These are phyloP conservation scores for Malassezia brasiliensis DNA, from an alignment of 1,284 basidiomycete species.

Conservation along the genomic window DNA sequence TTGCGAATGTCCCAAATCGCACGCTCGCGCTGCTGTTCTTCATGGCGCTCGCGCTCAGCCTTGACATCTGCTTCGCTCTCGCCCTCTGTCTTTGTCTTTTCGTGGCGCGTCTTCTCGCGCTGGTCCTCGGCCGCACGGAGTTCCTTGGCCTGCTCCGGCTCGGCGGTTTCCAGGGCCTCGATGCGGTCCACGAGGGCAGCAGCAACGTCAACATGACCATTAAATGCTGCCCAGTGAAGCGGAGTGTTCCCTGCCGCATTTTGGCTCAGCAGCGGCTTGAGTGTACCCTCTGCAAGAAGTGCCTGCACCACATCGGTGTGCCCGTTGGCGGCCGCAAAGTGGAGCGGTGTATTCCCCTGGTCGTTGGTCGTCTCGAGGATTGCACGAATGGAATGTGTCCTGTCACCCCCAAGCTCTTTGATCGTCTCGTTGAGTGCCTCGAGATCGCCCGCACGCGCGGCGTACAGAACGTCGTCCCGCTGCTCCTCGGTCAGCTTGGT, in stretches of 20 bases:
- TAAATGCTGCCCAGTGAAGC: conserved; percentile 46
- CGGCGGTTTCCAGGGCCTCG: conserved; percentile 23
- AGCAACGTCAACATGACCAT: conserved; percentile 37
- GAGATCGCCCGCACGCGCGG: conserved; percentile 37
- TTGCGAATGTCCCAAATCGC: conserved; percentile 46
- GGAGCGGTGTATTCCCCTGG: conserved; percentile 32
- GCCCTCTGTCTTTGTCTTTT: not conserved
- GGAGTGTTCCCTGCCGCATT: conserved; percentile 44
- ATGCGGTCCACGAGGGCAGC: conserved; percentile 29
- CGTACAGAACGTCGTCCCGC: conserved; percentile 42
- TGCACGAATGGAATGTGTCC: not conserved
- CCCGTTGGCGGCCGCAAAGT: conserved; percentile 42
- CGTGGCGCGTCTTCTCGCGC: conserved; percentile 13
- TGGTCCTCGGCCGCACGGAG: conserved; percentile 17
- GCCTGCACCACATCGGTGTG: conserved; percentile 26
- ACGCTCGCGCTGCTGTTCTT: conserved; percentile 25
- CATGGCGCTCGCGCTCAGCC: conserved; percentile 15
- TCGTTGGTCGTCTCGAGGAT: conserved; percentile 26
- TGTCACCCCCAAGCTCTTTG: conserved; percentile 13
- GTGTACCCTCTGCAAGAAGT: conserved; percentile 23
- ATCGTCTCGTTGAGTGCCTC: conserved; percentile 26
- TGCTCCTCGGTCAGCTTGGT: conserved; percentile 24
- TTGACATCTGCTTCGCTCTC: conserved; percentile 2
- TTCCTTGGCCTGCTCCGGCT: conserved; percentile 19
- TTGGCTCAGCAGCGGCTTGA: conserved; percentile 25